Conservation (phyloP, 2,329 filamentous ascomycete species). For the Fusarium zealandicum region DNA sequence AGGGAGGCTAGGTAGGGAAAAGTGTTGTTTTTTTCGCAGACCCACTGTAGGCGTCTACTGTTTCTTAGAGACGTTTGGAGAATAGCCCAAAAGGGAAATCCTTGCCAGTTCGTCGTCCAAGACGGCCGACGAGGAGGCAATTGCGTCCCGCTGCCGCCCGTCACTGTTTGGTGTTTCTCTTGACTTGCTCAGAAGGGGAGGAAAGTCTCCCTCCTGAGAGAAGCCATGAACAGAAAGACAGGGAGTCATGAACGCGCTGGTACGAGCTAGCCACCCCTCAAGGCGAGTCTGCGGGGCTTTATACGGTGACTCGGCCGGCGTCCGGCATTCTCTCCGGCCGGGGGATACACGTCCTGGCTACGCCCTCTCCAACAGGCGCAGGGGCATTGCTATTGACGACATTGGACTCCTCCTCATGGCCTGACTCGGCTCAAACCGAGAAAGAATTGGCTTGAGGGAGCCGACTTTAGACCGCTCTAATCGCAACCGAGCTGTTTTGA, state of each 20-base stretch:
- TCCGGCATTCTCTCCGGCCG: constrained; percentile 30
- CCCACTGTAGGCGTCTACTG: too few relatives aligned
- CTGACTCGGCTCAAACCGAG: background rate
- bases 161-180: background rate
- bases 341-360: background rate
- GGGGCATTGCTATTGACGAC: constrained; percentile 5
- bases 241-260: background rate
- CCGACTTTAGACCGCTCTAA: constrained; percentile 9
- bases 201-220: background rate
- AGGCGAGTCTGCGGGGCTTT: constrained; percentile 8
- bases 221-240: background rate
- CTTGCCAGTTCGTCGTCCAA: constrained; percentile 9
- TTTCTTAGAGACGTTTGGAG: constrained; percentile 30
- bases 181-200: background rate
- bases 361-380: constrained; percentile 2
- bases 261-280: constrained; percentile 3
- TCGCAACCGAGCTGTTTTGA: background rate
- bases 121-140: background rate
- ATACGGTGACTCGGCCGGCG: constrained; percentile 3
- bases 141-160: background rate
- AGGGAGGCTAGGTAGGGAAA: too few relatives aligned
- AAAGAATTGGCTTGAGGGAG: constrained; percentile 1
- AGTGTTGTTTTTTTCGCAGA: too few relatives aligned
- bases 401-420: background rate
- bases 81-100: constrained; percentile 16